Percentiles rank a stretch among this genome's conserved stretches.
Conservation (phyloP, 352 stramenopile species). For the Detonula confervacea region DNA sequence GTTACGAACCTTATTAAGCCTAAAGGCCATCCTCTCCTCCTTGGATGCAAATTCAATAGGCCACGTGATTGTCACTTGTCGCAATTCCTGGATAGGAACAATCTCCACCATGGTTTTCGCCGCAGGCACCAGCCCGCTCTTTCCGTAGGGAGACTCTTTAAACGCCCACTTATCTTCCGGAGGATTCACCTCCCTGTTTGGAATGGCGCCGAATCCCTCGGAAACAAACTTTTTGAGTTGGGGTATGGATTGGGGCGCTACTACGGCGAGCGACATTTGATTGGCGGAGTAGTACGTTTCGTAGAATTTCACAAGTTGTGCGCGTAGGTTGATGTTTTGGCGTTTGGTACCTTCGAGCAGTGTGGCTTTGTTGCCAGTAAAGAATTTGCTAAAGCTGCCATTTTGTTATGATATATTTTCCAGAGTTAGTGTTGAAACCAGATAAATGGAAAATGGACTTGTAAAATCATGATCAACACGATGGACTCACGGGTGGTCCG, state of each 20-base stretch:
- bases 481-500: constrained; percentile 80
- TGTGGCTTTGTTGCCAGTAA: constrained; percentile 90
- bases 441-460: no score
- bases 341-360: constrained; percentile 81
- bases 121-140: constrained; percentile 63
- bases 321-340: constrained; percentile 78
- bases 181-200: constrained; percentile 76
- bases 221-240: constrained; percentile 86
- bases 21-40: constrained; percentile 54
- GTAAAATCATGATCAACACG: neutral
- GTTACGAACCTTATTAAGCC: constrained; percentile 61
- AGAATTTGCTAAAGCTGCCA: constrained; percentile 87
- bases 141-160: constrained; percentile 54
- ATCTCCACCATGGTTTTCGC: constrained; percentile 72
- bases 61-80: constrained; percentile 74
- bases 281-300: constrained; percentile 88
- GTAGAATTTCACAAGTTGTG: constrained; percentile 88
- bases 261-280: constrained; percentile 88
- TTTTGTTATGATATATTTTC: neutral
- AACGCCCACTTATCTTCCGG: constrained; percentile 66
- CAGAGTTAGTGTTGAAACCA: no score
- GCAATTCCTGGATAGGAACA: constrained; percentile 74
- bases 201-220: constrained; percentile 88
- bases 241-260: constrained; percentile 89
- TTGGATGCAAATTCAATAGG: constrained; percentile 70